These are phyloP conservation scores for Pichia cephalocereana DNA, from an alignment of 805 yeast species.

Conservation along the genomic window DNA sequence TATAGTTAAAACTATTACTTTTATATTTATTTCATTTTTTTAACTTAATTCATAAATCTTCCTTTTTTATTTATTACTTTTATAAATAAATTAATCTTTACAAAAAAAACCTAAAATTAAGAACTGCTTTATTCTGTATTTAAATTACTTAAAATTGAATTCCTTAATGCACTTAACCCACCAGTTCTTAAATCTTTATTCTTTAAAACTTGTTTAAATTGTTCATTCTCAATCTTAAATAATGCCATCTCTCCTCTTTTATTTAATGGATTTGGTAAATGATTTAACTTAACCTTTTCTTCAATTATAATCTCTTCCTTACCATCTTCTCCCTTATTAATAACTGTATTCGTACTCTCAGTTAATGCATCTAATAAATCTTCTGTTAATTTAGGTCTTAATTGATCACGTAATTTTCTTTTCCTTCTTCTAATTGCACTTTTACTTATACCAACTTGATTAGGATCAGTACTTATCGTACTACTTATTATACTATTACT, in stretches of 20 bases:
- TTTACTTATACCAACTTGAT: conserved; percentile 46
- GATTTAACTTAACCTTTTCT: conserved; percentile 28
- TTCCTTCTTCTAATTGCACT: conserved; percentile 57
- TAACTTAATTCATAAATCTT: neutral
- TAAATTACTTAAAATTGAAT: conserved; percentile 36
- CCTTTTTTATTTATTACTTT: no score
- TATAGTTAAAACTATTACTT: neutral
- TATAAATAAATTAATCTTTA: neutral
- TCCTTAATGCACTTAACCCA: conserved; percentile 59
- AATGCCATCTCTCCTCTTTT: conserved; percentile 41
- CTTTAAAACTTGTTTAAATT: conserved; percentile 50
- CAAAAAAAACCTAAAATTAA: neutral
- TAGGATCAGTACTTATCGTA: conserved; percentile 18
- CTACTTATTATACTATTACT: conserved; percentile 1
- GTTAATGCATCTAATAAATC: conserved; percentile 50
- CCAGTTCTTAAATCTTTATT: conserved; percentile 45
- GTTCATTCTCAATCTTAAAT: conserved; percentile 33
- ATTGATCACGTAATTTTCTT: conserved; percentile 49
- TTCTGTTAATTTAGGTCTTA: conserved; percentile 54
- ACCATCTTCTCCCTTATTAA: conserved; percentile 9
- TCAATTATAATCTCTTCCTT: conserved; percentile 15
- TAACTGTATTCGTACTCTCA: conserved; percentile 21
- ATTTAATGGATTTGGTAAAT: conserved; percentile 27
- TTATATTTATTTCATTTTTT: conserved; percentile 3
- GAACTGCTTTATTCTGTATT: conserved; percentile 5